phyloP scores from a whole-genome alignment of 1,284 basidiomycete species.

The Trichosporon sp. region DNA sequence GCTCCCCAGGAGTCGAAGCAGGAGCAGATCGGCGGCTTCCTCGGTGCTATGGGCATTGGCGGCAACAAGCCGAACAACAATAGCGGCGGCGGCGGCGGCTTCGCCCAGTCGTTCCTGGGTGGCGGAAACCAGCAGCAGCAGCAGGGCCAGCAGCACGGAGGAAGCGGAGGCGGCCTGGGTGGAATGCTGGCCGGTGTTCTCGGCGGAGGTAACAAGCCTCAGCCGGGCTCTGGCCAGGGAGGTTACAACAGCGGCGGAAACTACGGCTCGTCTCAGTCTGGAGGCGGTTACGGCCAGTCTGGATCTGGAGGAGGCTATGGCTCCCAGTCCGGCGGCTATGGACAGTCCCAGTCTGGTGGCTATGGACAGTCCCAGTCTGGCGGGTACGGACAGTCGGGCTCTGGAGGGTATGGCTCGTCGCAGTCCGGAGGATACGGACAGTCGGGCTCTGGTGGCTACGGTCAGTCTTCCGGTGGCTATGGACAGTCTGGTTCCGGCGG shows the following conservation, averaged over 20 bases:
- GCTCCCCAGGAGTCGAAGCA: conserved; percentile 5
- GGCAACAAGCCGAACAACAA: conserved; percentile 3
- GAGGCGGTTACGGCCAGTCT: background rate
- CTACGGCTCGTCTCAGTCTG: background rate
- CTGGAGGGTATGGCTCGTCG: background rate
- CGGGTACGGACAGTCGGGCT: background rate
- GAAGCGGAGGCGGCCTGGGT: background rate
- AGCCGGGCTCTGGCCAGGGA: background rate
- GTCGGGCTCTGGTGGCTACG: background rate
- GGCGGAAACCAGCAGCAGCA: conserved; percentile 6
- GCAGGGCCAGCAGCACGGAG: conserved; percentile 1
- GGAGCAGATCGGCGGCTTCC: background rate
- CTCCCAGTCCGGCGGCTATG: background rate
- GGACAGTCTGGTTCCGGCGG: background rate
- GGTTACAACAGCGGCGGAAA: background rate
- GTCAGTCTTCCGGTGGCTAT: background rate
- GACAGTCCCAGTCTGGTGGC: background rate
- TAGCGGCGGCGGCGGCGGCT: background rate
- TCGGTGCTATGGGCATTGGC: conserved; percentile 1
- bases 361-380: background rate
- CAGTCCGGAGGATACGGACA: background rate
- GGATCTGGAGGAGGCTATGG: too few relatives aligned
- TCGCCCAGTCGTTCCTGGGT: conserved; percentile 4
- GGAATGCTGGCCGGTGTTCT: background rate
- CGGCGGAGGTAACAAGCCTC: background rate